Percentiles rank a stretch among this genome's conserved stretches.
Evolutionary conservation across 1,284 basidiomycete species (phyloP).

Genomic region (Sphagnurus paluster): DNA sequence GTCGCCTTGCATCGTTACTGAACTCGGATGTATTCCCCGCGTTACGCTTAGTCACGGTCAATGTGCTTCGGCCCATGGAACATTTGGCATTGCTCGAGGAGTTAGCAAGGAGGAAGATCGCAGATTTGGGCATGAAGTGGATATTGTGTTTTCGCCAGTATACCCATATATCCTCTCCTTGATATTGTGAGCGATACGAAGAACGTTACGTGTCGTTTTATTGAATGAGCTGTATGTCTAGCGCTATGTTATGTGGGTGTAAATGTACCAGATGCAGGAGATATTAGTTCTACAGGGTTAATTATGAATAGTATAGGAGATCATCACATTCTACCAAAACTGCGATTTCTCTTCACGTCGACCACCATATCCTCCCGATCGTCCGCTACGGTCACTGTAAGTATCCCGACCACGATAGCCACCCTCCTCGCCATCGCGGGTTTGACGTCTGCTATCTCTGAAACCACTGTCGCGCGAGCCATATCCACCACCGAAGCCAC

Average conservation of each 20-base stretch:
- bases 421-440: slow-evolving; percentile 3
- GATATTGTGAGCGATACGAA: too few relatives aligned
- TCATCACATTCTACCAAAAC: slow-evolving; percentile 4
- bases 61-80: too few relatives aligned
- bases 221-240: slow-evolving; percentile 2
- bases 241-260: slow-evolving; percentile 1
- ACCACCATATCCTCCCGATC: slow-evolving; percentile 1
- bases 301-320: slow-evolving; percentile 5
- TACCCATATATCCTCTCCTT: too few relatives aligned
- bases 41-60: too few relatives aligned
- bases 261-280: slow-evolving; percentile 3
- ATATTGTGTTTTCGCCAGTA: too few relatives aligned
- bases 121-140: too few relatives aligned
- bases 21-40: too few relatives aligned
- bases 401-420: not conserved
- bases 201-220: too few relatives aligned
- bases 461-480: not conserved
- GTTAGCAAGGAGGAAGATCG: too few relatives aligned
- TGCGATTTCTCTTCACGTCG: not conserved
- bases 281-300: slow-evolving; percentile 8
- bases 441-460: not conserved
- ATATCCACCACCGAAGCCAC: not conserved
- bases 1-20: too few relatives aligned
- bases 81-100: too few relatives aligned
- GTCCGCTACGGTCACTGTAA: not conserved